Evolutionary conservation across 768 basidiomycete species (phyloP).

Genomic region (Mrakia gelida): DNA sequence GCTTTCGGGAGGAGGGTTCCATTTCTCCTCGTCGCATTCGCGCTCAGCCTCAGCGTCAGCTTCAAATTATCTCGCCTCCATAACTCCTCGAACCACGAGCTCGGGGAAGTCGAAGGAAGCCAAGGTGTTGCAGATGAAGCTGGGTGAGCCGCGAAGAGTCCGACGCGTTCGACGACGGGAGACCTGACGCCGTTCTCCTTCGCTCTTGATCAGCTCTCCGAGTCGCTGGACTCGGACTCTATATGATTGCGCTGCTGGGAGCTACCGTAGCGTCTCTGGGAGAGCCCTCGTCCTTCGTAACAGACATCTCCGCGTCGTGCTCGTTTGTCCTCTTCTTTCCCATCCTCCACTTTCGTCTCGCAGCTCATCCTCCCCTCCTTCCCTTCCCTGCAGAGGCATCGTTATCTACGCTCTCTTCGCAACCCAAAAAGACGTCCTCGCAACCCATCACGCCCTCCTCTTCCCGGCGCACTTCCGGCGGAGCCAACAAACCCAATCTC

Average conservation of each 20-base stretch:
- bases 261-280: not conserved
- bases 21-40: not conserved
- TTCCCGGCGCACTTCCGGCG: not conserved
- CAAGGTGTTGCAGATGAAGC: not conserved
- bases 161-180: not conserved
- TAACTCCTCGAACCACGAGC: not conserved
- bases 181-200: not conserved
- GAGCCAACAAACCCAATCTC: not conserved
- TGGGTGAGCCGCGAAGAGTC: not conserved
- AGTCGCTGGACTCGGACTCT: not conserved
- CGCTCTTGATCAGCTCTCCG: not conserved
- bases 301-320: not conserved
- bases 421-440: not conserved
- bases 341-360: not conserved
- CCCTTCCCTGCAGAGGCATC: not conserved
- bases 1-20: not conserved
- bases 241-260: not conserved
- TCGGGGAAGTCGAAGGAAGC: not conserved
- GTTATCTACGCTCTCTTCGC: not conserved
- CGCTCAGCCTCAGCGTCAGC: not conserved
- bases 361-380: not conserved
- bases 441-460: not conserved
- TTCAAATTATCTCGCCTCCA: not conserved
- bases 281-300: not conserved
- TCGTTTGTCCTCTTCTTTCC: not conserved